Conservation (phyloP, 257 asterid species). For the Scutellaria baicalensis region DNA sequence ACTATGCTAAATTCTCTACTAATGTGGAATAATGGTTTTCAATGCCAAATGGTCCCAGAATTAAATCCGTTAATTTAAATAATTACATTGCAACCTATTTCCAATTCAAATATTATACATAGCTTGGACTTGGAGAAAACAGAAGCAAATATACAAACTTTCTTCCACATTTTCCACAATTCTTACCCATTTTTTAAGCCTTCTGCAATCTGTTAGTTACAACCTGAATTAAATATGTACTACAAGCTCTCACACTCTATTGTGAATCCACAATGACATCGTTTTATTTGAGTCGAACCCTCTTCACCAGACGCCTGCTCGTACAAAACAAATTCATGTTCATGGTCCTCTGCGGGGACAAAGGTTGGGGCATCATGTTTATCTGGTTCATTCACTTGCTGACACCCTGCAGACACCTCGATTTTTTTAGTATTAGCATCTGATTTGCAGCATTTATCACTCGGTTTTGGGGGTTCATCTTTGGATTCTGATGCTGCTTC, state of each 20-base stretch:
- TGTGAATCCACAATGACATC: slow-evolving; percentile 78
- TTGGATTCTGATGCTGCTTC: slow-evolving; percentile 30
- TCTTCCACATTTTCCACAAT: background rate
- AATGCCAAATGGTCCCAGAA: slow-evolving; percentile 8
- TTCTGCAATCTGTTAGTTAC: background rate
- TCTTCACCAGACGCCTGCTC: slow-evolving; percentile 43
- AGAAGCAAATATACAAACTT: background rate
- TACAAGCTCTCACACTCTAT: slow-evolving; percentile 67
- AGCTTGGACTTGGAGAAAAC: background rate
- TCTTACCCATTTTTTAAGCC: background rate
- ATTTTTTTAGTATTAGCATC: slow-evolving; percentile 10
- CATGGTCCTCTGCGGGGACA: slow-evolving; percentile 42
- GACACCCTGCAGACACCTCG: slow-evolving; percentile 10
- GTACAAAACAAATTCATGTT: slow-evolving; percentile 47
- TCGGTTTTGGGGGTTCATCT: slow-evolving; percentile 17
- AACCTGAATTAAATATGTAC: background rate
- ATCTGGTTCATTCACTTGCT: slow-evolving; percentile 17
- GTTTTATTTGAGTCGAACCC: slow-evolving; percentile 36
- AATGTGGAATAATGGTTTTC: too few relatives aligned
- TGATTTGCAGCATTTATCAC: slow-evolving; percentile 10
- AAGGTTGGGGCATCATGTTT: background rate
- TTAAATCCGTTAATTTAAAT: too few relatives aligned
- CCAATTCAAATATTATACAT: background rate
- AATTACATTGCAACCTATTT: background rate
- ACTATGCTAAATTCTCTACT: too few relatives aligned